These are phyloP conservation scores for Serendipita vermifera DNA, from an alignment of 768 basidiomycete genomes.

Conservation along the genomic window DNA sequence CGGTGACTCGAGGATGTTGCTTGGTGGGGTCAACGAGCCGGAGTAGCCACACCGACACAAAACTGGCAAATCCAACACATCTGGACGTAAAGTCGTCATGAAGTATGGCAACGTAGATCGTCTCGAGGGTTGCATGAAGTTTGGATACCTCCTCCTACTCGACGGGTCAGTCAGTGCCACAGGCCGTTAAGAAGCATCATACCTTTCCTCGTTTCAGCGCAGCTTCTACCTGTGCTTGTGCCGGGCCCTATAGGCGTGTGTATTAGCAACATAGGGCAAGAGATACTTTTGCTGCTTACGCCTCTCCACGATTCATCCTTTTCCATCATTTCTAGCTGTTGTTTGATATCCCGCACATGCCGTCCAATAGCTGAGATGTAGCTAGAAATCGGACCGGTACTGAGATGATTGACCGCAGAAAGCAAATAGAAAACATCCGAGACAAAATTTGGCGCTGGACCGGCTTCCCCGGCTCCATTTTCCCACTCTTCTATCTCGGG, in stretches of 20 bases:
- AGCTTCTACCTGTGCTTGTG: constrained; percentile 64
- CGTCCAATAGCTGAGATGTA: constrained; percentile 21
- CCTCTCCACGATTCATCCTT: constrained; percentile 72
- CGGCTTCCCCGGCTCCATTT: constrained; percentile 32
- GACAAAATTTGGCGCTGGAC: constrained; percentile 72
- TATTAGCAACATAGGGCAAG: background rate
- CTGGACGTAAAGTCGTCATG: constrained; percentile 76
- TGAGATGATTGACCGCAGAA: constrained; percentile 74
- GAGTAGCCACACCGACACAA: constrained; percentile 89
- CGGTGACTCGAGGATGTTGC: constrained; percentile 53
- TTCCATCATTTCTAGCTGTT: constrained; percentile 64
- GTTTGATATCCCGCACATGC: constrained; percentile 41
- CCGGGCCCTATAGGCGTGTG: constrained; percentile 38
- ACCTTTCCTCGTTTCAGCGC: constrained; percentile 71
- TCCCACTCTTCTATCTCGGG: constrained; percentile 73
- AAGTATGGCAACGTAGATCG: constrained; percentile 72
- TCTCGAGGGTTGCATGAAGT: constrained; percentile 56
- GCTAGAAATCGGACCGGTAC: constrained; percentile 63
- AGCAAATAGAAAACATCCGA: constrained; percentile 88
- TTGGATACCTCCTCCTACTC: constrained; percentile 55
- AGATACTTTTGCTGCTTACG: constrained; percentile 31
- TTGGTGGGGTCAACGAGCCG: constrained; percentile 74
- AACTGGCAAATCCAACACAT: constrained; percentile 72
- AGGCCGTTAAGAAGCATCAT: background rate
- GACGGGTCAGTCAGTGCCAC: background rate